These are phyloP conservation scores for Phytophthora lateralis DNA, from an alignment of 352 stramenopile species.

Conservation along the genomic window DNA sequence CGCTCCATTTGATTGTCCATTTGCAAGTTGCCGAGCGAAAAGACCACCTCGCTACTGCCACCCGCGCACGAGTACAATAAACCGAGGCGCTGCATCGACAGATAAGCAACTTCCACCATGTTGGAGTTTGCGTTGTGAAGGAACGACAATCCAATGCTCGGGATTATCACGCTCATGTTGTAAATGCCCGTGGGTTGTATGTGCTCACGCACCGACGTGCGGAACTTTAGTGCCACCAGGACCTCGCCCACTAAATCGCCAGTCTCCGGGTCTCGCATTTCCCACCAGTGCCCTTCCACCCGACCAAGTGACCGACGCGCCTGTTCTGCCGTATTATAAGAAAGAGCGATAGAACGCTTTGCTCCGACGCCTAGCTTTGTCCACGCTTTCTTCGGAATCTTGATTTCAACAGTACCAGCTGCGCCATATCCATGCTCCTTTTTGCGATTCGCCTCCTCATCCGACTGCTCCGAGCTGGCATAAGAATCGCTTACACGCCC, in stretches of 20 bases:
- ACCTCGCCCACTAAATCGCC: conserved; percentile 82
- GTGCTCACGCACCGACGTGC: conserved; percentile 61
- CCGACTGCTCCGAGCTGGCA: conserved; percentile 62
- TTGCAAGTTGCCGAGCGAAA: conserved; percentile 85
- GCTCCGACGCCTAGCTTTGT: conserved; percentile 66
- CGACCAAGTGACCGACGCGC: conserved; percentile 69
- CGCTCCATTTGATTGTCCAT: conserved; percentile 92
- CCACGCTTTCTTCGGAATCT: conserved; percentile 86
- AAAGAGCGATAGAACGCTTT: conserved; percentile 76
- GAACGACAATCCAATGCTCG: conserved; percentile 84
- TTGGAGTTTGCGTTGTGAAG: conserved; percentile 84
- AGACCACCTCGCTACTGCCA: conserved; percentile 81
- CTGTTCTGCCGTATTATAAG: conserved; percentile 79
- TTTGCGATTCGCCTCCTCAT: conserved; percentile 39
- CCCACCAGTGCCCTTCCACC: conserved; percentile 86
- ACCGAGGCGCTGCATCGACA: conserved; percentile 80
- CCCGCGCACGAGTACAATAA: conserved; percentile 80
- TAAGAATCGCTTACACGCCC: conserved; percentile 76
- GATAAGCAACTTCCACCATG: conserved; percentile 88
- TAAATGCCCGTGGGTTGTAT: conserved; percentile 64
- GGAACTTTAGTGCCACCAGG: conserved; percentile 84
- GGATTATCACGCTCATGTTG: conserved; percentile 79
- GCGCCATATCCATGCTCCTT: conserved; percentile 38
- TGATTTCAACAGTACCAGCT: conserved; percentile 76
- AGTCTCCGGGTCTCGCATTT: conserved; percentile 75